Base-by-base conservation (phyloP, 2,329 filamentous ascomycete species). In the Pseudonectria buxi region DNA sequence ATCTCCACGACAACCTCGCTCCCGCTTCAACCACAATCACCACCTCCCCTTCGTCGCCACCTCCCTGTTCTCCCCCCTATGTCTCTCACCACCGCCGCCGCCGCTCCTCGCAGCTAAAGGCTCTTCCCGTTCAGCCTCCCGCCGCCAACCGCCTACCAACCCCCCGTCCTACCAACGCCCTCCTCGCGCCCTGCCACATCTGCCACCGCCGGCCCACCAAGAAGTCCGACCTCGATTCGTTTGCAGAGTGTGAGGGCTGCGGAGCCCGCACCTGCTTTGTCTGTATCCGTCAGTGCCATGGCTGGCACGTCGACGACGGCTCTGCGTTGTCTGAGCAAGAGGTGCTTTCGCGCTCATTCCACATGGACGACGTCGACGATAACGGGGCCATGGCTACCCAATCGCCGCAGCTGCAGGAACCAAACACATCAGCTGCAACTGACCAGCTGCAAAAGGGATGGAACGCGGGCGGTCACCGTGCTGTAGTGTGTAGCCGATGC, bases 191-290 rank as follows among this genome's bases (percentile, higher is more conserved):
- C 0, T 86, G 81, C 55, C 77, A 84, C 59, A 74, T 83, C 44
- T 86, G 81, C 65, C 72, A 74, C 49, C 72, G 78, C 28, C 72
- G 72, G 35, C 81, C 81, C 2, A 79, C 69, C 34, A 76, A 76
- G 46, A 81, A 75, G 53, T 69, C 69, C 6, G 78, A 85, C 37
- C 67, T 85, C 24, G 78, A 83, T 55, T 75, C 73, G 9, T 84
- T 78, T 51, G 72, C 77, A 30, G 68, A 77, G 48, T 86, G 81
- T 54, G 63, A 73, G 45, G 69, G 73, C 11, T 86, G 81, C 51
- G 65, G 68, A 9, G 63, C 72, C 43, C 67, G 78, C 28, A 75
- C 80, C 1, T 86, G 81, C 54, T 84, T 74, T 50, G 68, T 86
- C n/a, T 86, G 81, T 54, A 72, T 83, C 29, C 64, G 81, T 16